A percentile compares a stretch with the other conserved stretches of the same genome.
Evolutionary conservation across 176 grass and related monocot genomes (phyloP).

Genomic region (Triticum urartu): DNA sequence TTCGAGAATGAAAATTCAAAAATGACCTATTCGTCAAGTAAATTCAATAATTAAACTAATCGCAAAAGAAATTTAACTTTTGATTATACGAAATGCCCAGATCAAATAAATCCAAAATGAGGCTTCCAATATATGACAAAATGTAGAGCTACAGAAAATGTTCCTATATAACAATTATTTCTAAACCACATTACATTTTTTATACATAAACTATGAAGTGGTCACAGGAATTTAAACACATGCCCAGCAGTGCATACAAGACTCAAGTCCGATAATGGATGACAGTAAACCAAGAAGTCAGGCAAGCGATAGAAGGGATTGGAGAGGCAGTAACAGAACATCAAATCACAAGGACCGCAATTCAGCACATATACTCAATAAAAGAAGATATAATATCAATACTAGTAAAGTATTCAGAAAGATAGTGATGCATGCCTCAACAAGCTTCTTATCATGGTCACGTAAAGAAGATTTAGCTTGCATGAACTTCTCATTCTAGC

Average conservation of each 20-base stretch:
- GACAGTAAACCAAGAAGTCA: not conserved
- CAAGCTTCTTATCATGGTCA: constrained; percentile 94
- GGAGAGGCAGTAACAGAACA: not conserved
- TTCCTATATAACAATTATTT: not conserved
- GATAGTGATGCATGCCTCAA: constrained; percentile 59
- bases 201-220: not conserved
- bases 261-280: not conserved
- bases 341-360: not conserved
- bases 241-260: not conserved
- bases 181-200: not conserved
- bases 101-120: not conserved
- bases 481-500: constrained; percentile 96
- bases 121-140: not conserved
- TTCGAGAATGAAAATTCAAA: not conserved
- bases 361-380: not conserved
- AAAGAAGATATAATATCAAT: not conserved
- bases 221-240: not conserved
- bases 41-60: not conserved
- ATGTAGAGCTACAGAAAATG: not conserved
- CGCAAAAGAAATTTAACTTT: not conserved
- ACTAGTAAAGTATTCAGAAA: constrained; percentile 22
- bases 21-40: not conserved
- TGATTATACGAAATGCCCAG: not conserved
- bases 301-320: not conserved
- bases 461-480: constrained; percentile 96